Percentiles rank a stretch among this genome's conserved stretches.
These are phyloP conservation scores for Globisporangium heterothallicum DNA, from an alignment of 352 stramenopile genomes.

Conservation along the genomic window DNA sequence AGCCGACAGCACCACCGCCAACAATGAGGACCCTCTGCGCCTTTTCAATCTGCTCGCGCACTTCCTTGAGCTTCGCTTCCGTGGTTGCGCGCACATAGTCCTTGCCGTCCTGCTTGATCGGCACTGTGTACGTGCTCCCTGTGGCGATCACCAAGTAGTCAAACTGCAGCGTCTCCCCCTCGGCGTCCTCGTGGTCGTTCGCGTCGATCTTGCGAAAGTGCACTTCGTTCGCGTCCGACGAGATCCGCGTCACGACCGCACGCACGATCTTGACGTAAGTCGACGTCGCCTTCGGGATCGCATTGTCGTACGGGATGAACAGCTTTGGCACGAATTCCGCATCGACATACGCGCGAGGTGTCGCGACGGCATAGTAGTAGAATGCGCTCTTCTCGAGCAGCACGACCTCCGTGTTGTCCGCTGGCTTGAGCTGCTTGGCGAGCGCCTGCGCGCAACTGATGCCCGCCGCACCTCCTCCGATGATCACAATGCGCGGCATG, in stretches of 20 bases:
- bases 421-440: slow-evolving; percentile 21
- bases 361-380: slow-evolving; percentile 40
- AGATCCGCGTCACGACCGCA: slow-evolving; percentile 33
- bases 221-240: slow-evolving; percentile 29
- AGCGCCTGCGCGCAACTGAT: slow-evolving; percentile 38
- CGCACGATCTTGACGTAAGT: slow-evolving; percentile 38
- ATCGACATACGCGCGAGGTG: slow-evolving; percentile 42
- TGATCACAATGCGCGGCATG: slow-evolving; percentile 48
- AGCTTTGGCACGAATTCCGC: slow-evolving; percentile 37
- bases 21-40: slow-evolving; percentile 49
- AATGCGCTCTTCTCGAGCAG: slow-evolving; percentile 54
- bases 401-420: slow-evolving; percentile 36
- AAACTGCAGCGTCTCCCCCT: slow-evolving; percentile 32
- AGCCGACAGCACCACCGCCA: slow-evolving; percentile 45
- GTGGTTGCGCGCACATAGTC: slow-evolving; percentile 16
- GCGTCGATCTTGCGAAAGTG: slow-evolving; percentile 27
- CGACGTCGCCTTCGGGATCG: slow-evolving; percentile 24
- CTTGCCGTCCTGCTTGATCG: slow-evolving; percentile 42
- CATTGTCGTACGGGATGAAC: slow-evolving; percentile 51
- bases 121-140: slow-evolving; percentile 48
- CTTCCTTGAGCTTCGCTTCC: slow-evolving; percentile 23
- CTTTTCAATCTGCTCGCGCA: slow-evolving; percentile 25
- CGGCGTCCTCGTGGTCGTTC: slow-evolving; percentile 19
- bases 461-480: slow-evolving; percentile 43
- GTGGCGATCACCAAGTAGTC: slow-evolving; percentile 64